Evolutionary conservation across 2,329 filamentous ascomycete species (phyloP), one percentile per base, ranked within the genome.

Genomic region (Nemania serpens): DNA sequence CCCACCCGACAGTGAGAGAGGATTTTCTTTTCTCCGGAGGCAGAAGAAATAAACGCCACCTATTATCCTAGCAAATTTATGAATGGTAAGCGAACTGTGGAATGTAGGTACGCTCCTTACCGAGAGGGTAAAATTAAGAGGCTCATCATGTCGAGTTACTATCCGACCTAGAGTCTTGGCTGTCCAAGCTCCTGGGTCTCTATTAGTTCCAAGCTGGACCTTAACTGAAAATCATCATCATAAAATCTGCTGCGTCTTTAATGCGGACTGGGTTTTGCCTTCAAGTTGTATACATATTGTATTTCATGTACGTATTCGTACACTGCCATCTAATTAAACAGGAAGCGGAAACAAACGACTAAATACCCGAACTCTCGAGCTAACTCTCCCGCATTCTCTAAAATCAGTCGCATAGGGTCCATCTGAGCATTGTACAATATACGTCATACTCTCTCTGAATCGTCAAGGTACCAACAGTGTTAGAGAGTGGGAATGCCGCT

Each of bases 321-420:
- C 45, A 51, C 25, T 50, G 59, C 43, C 39, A 7, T 46, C 55
- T 42, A 45, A 46, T 56, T 56, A 50, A 36, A 59, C 42, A 49
- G 45, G 25, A 50, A 48, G 42, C 48, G 34, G 20, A 53, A 55
- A 15, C 22, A 49, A 63, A 20, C 25, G 48, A 53, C 46, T 53
- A 51, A 58, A 45, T 39, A 29, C 43, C 22, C 9, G 12, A n/a
- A 53, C 36, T 12, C 46, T 43, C 29, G 25, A 33, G 12, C 20
- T 47, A 36, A 41, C 43, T 37, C 20, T 42, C 43, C 20, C 18
- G 22, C 29, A 20, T 15, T 41, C 48, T 33, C 12, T n/a, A 12
- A 25, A 9, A 36, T 15, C 17, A 53, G 34, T 49, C 13, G 45
- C 20, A 52, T 46, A 29, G 34, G 29, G 11, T 12, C 39, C 58